Conservation (phyloP, 495 filamentous ascomycete species). For the Penicillium longicatenatum region DNA sequence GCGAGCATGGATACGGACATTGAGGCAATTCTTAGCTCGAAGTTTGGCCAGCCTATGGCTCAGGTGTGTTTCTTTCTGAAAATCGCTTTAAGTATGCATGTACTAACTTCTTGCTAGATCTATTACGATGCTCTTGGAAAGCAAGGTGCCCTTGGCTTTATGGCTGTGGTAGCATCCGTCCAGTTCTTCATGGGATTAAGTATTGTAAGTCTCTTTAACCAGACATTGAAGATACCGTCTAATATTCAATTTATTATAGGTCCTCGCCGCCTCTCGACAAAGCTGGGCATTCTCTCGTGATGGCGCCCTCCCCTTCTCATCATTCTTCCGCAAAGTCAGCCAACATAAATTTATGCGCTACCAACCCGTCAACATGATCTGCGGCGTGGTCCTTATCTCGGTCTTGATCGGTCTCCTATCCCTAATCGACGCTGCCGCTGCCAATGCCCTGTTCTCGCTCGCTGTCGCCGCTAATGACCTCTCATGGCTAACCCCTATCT, state of each 20-base stretch:
- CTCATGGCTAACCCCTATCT: slow-evolving; percentile 65
- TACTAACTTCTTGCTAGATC: slow-evolving; percentile 24
- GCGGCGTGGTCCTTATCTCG: slow-evolving; percentile 56
- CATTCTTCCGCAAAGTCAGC: slow-evolving; percentile 60
- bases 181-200: slow-evolving; percentile 51
- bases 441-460: slow-evolving; percentile 63
- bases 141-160: slow-evolving; percentile 47
- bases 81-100: not conserved
- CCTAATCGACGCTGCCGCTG: slow-evolving; percentile 59
- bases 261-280: slow-evolving; percentile 60
- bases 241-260: slow-evolving; percentile 17
- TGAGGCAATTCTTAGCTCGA: slow-evolving; percentile 29
- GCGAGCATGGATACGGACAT: slow-evolving; percentile 43
- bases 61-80: slow-evolving; percentile 29
- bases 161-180: slow-evolving; percentile 43
- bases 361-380: slow-evolving; percentile 63
- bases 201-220: slow-evolving; percentile 26
- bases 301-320: slow-evolving; percentile 61
- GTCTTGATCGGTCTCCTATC: slow-evolving; percentile 59
- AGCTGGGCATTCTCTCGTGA: slow-evolving; percentile 64
- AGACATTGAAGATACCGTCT: not conserved
- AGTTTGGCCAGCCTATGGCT: slow-evolving; percentile 50
- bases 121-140: slow-evolving; percentile 51
- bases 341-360: slow-evolving; percentile 50
- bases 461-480: slow-evolving; percentile 63